A percentile compares a stretch with the other conserved stretches of the same genome.
Evolutionary conservation across 2,329 filamentous ascomycete species (phyloP).

Genomic region (Exophiala dermatitidis): DNA sequence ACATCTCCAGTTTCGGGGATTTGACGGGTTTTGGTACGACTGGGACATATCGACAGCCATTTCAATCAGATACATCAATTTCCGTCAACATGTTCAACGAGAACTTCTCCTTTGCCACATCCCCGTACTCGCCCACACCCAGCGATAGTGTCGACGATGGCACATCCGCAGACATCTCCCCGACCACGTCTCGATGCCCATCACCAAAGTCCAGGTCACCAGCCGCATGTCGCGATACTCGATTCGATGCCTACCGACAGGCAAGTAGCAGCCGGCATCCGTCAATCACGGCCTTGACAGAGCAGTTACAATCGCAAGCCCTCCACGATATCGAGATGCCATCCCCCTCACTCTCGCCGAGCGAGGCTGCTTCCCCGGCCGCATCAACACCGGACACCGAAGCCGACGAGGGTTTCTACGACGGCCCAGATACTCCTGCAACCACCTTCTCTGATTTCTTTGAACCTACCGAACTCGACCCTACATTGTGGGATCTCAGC

Average conservation of each 20-base stretch:
- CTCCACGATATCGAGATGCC: slow-evolving; percentile 18
- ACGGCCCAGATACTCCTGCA: slow-evolving; percentile 24
- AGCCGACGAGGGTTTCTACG: slow-evolving; percentile 26
- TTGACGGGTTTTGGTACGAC: no score
- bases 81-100: slow-evolving; percentile 25
- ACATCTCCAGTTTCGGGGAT: neutral
- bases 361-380: slow-evolving; percentile 12
- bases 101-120: slow-evolving; percentile 25
- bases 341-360: slow-evolving; percentile 15
- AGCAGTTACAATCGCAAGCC: slow-evolving; percentile 24
- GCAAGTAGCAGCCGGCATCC: slow-evolving; percentile 13
- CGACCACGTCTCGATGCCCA: slow-evolving; percentile 24
- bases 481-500: slow-evolving; percentile 25
- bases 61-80: neutral
- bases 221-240: slow-evolving; percentile 18
- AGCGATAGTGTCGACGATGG: slow-evolving; percentile 12
- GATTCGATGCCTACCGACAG: slow-evolving; percentile 22
- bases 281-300: slow-evolving; percentile 24
- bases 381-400: slow-evolving; percentile 17
- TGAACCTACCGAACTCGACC: slow-evolving; percentile 22
- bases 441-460: slow-evolving; percentile 20
- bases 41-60: no score
- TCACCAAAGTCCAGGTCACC: slow-evolving; percentile 18
- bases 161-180: slow-evolving; percentile 24
- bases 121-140: slow-evolving; percentile 11